Conservation (phyloP, 768 basidiomycete genomes). For the Mycena maculata region DNA sequence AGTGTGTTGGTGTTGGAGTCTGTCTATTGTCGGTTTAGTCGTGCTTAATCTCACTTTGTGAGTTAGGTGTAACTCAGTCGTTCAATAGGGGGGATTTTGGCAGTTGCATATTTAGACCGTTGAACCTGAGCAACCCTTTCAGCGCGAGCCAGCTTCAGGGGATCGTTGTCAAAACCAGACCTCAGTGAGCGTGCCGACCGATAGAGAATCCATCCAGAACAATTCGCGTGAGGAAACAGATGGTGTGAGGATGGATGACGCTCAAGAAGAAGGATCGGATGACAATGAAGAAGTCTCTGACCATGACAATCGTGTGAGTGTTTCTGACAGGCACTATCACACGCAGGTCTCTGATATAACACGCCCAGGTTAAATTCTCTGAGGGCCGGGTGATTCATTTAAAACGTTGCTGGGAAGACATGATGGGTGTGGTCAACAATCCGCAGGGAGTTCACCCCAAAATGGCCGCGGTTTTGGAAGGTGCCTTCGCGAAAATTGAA, state of each 20-base stretch:
- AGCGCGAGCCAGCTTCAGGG: not conserved
- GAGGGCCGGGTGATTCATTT: not conserved
- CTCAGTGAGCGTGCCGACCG: not conserved
- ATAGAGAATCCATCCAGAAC: not conserved
- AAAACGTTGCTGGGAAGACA: not conserved
- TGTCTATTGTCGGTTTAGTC: too few relatives aligned
- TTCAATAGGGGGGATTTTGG: too few relatives aligned
- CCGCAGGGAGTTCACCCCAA: conserved; percentile 1
- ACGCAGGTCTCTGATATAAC: not conserved
- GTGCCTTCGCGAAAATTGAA: not conserved
- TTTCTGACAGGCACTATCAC: not conserved
- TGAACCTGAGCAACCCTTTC: too few relatives aligned
- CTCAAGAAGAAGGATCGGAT: not conserved
- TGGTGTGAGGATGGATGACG: not conserved
- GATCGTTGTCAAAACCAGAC: not conserved
- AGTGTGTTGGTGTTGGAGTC: too few relatives aligned
- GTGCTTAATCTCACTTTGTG: too few relatives aligned
- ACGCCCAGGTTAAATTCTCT: not conserved
- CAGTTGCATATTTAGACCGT: too few relatives aligned
- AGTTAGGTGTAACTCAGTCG: too few relatives aligned
- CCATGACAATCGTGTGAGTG: not conserved
- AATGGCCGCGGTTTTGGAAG: conserved; percentile 7
- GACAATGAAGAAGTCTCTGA: not conserved
- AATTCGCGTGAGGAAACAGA: not conserved
- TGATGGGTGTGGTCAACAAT: conserved; percentile 1